Conservation (phyloP, 305 asterid genomes). For the Fraxinus floribunda region DNA sequence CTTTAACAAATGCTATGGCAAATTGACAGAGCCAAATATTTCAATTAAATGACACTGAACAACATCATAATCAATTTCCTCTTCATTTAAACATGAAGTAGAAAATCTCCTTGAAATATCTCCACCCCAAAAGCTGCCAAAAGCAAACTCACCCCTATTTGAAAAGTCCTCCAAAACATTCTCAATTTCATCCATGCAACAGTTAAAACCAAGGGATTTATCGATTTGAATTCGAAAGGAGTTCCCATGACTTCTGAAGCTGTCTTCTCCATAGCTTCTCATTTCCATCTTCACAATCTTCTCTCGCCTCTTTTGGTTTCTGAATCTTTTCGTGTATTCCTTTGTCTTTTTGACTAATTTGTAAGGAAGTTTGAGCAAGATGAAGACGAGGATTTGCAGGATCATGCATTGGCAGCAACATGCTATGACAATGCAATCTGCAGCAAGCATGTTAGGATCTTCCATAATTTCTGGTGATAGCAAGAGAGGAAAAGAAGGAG, state of each 20-base stretch:
- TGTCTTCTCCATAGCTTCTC: conserved; percentile 29
- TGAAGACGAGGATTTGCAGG: conserved; percentile 61
- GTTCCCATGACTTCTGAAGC: conserved; percentile 28
- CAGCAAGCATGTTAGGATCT: conserved; percentile 62
- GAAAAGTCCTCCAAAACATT: conserved; percentile 64
- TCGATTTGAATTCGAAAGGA: conserved; percentile 34
- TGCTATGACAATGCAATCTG: conserved; percentile 72
- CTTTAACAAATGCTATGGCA: conserved; percentile 16
- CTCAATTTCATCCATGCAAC: conserved; percentile 67
- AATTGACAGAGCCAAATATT: conserved; percentile 41
- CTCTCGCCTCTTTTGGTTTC: conserved; percentile 29
- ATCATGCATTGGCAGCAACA: conserved; percentile 88
- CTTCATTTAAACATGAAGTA: conserved; percentile 36
- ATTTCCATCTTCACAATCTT: conserved; percentile 33
- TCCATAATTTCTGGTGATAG: conserved; percentile 42
- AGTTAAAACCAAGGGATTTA: conserved; percentile 28
- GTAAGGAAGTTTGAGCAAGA: conserved; percentile 60
- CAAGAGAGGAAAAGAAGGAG: not conserved
- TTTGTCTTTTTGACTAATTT: conserved; percentile 48
- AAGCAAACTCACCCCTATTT: conserved; percentile 66
- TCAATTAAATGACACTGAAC: conserved; percentile 48
- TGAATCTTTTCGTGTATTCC: conserved; percentile 42
- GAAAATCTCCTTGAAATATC: conserved; percentile 36
- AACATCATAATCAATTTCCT: conserved; percentile 52
- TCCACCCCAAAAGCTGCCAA: conserved; percentile 79